Evolutionary conservation across 2,329 filamentous ascomycete species (phyloP), one percentile per base, ranked within the genome.

Genomic region (Endocalyx cinctus): DNA sequence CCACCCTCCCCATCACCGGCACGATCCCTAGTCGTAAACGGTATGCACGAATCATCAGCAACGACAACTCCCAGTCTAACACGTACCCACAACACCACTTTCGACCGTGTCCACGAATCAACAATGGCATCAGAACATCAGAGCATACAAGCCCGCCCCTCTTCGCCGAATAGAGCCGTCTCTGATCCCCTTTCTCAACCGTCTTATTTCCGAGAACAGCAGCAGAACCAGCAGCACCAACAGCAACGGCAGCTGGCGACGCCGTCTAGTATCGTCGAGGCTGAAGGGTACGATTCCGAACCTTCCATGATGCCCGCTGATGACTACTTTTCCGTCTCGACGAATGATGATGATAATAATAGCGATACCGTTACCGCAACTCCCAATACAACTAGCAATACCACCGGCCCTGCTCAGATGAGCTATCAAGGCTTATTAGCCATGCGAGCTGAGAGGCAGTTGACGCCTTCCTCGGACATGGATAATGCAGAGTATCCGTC

Each of bases 281-380:
- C 29, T 10, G 25, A 27, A 6, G 15, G 48, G 6, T 58, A 58
- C 34, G 53, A 58, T 33, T 58, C 55, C n/a, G 54, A 58, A 33
- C 54, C 55, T 5, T 40, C 43, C 14, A 41, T 51, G 41, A 47
- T 48, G 17, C 46, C 48, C 4, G 30, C 20, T 13, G 39, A 29
- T 5, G 46, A 53, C 22, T 53, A 51, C 31, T 55, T 55, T 39
- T 43, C 49, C 5, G 39, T 25, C 5, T 11, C 20, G 20, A n/a
- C n/a, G n/a, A n/a, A n/a, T n/a, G n/a, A n/a, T n/a, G 28, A 17
- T 13, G 29, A 17, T 15, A 27, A 22, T n/a, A 31, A n/a, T n/a
- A n/a, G n/a, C 17, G 17, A 40, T 15, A 13, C 17, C 19, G 3
- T 34, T 17, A 35, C 37, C 13, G 25, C n/a, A n/a, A n/a, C n/a